These are phyloP conservation scores for Lophiostoma macrostomum DNA, from an alignment of 495 filamentous ascomycete genomes.

Conservation along the genomic window DNA sequence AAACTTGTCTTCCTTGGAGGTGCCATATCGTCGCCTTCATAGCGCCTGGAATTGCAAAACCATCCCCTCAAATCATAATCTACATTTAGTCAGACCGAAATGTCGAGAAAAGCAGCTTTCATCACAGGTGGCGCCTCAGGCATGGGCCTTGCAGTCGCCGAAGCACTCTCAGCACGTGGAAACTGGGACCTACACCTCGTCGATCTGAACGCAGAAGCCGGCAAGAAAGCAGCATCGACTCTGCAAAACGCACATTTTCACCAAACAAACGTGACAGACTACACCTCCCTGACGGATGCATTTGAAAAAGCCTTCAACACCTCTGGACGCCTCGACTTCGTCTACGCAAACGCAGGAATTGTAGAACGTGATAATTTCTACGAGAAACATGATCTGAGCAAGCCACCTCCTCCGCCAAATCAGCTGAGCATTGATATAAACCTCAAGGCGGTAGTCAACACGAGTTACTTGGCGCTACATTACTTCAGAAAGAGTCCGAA, in stretches of 20 bases:
- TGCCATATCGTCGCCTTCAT: too few relatives aligned
- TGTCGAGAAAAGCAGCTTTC: conserved; percentile 27
- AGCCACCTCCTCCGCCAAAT: conserved; percentile 31
- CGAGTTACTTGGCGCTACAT: conserved; percentile 35
- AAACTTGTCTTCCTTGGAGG: too few relatives aligned
- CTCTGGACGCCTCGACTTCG: conserved; percentile 37
- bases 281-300: conserved; percentile 26
- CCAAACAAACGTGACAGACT: conserved; percentile 33
- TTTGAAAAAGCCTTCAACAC: conserved; percentile 34
- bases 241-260: conserved; percentile 30
- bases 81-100: neutral
- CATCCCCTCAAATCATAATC: neutral
- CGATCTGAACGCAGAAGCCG: conserved; percentile 31
- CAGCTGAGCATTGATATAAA: conserved; percentile 35
- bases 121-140: conserved; percentile 35
- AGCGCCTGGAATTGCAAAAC: neutral
- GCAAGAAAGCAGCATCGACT: conserved; percentile 27
- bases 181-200: conserved; percentile 35
- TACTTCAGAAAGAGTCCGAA: conserved; percentile 33
- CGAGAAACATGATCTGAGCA: conserved; percentile 25
- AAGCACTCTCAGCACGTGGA: conserved; percentile 27
- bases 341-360: conserved; percentile 40
- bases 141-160: conserved; percentile 40
- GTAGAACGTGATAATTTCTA: conserved; percentile 36
- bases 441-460: conserved; percentile 36